Conservation (phyloP, 768 basidiomycete species). For the Galerina marginata region DNA sequence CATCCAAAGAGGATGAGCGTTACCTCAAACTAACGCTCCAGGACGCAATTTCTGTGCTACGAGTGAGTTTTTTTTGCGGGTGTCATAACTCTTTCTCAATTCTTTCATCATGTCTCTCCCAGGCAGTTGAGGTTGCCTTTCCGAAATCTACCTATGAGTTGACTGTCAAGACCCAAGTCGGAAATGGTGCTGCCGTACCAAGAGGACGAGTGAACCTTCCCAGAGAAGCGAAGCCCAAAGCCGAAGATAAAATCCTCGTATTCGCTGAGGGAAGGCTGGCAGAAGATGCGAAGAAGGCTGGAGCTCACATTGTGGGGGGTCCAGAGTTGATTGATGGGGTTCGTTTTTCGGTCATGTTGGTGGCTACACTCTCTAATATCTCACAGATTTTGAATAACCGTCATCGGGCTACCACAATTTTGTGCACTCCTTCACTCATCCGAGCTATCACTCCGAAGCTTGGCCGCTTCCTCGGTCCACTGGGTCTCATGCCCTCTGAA, state of each 20-base stretch:
- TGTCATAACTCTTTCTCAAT: neutral
- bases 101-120: constrained; percentile 2
- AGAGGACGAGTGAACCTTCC: constrained; percentile 91
- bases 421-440: constrained; percentile 83
- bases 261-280: constrained; percentile 88
- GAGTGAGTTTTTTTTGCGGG: constrained; percentile 50
- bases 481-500: constrained; percentile 94
- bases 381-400: constrained; percentile 73
- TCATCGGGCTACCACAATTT: constrained; percentile 80
- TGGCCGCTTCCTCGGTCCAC: constrained; percentile 80
- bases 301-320: constrained; percentile 91
- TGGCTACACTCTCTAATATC: neutral
- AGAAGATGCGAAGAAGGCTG: constrained; percentile 84
- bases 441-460: constrained; percentile 80
- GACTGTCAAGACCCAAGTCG: constrained; percentile 77
- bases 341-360: constrained; percentile 33
- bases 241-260: constrained; percentile 83
- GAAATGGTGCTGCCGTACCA: constrained; percentile 81
- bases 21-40: constrained; percentile 68
- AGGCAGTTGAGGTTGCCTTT: constrained; percentile 86
- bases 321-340: constrained; percentile 88
- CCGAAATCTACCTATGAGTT: constrained; percentile 82
- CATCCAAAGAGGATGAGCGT: constrained; percentile 60
- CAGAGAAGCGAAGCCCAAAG: constrained; percentile 73
- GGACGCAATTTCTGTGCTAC: constrained; percentile 73